Percentiles rank a stretch among this genome's conserved stretches.
Evolutionary conservation across 495 filamentous ascomycete genomes (phyloP).

Genomic region (Aspergillus sclerotioniger): DNA sequence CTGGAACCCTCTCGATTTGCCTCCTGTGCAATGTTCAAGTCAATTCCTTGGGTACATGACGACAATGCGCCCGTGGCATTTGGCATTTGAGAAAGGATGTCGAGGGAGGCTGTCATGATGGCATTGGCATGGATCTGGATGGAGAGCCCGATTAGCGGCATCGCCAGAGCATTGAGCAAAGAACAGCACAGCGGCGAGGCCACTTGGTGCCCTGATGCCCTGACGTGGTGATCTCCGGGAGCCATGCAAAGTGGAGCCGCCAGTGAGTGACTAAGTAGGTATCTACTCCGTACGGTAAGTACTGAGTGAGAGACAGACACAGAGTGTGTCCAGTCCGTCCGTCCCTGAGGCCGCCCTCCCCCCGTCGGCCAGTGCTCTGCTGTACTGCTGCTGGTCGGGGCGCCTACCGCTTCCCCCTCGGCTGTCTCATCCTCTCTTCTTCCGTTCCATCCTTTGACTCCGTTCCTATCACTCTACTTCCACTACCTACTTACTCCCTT

Average conservation of each 20-base stretch:
- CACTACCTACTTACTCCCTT: conserved; percentile 15
- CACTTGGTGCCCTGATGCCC: not conserved
- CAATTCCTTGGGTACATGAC: not conserved
- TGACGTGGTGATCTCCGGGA: not conserved
- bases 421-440: conserved; percentile 9
- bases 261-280: too few species aligned
- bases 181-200: not conserved
- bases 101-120: not conserved
- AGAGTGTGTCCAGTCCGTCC: too few species aligned
- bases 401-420: conserved; percentile 8
- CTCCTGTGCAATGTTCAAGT: not conserved
- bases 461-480: conserved; percentile 2
- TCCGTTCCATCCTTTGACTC: conserved; percentile 17
- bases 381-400: conserved; percentile 1
- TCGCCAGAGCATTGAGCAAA: not conserved
- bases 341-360: too few species aligned
- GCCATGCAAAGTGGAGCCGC: conserved; percentile 6
- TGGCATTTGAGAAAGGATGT: too few species aligned
- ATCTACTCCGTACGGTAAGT: too few species aligned
- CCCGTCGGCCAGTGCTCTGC: not conserved
- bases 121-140: not conserved
- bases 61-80: too few species aligned
- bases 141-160: not conserved
- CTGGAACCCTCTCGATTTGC: not conserved
- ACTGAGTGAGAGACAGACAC: too few species aligned